phyloP scores from a whole-genome alignment of 108 stramenopile species.

The Pseudonitzschia delicatissima region DNA sequence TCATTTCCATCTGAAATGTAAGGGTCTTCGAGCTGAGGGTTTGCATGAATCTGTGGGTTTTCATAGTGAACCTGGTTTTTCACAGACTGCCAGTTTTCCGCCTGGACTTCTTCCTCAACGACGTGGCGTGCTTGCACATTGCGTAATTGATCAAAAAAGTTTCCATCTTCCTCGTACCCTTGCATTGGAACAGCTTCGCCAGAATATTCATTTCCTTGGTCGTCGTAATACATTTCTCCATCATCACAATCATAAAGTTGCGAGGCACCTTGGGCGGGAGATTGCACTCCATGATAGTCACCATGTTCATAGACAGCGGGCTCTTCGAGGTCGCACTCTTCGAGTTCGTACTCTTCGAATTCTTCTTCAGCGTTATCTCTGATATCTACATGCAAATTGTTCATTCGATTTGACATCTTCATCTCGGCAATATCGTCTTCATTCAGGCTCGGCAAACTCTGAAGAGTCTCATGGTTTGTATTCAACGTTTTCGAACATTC shows the following conservation, averaged over 20 bases:
- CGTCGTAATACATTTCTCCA: background rate
- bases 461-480: constrained; percentile 1
- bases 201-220: background rate
- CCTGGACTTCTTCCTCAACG: background rate
- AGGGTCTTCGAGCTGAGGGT: constrained; percentile 8
- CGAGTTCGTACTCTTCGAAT: background rate
- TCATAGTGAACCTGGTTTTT: background rate
- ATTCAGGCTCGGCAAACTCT: background rate
- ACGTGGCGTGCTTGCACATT: background rate
- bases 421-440: background rate
- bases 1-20: constrained; percentile 1
- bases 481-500: constrained; percentile 12
- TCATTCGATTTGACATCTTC: background rate
- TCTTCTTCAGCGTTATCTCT: constrained; percentile 1
- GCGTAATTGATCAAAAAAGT: constrained; percentile 1
- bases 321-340: background rate
- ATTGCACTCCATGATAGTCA: background rate
- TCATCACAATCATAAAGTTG: constrained; percentile 10
- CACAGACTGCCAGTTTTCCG: background rate
- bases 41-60: background rate
- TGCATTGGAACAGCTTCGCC: background rate
- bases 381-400: background rate
- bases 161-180: constrained; percentile 3
- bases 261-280: background rate
- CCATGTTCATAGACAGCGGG: too few relatives aligned